Base-by-base conservation (phyloP, 2,329 filamentous ascomycete genomes). In the Hypomyces perniciosus region DNA sequence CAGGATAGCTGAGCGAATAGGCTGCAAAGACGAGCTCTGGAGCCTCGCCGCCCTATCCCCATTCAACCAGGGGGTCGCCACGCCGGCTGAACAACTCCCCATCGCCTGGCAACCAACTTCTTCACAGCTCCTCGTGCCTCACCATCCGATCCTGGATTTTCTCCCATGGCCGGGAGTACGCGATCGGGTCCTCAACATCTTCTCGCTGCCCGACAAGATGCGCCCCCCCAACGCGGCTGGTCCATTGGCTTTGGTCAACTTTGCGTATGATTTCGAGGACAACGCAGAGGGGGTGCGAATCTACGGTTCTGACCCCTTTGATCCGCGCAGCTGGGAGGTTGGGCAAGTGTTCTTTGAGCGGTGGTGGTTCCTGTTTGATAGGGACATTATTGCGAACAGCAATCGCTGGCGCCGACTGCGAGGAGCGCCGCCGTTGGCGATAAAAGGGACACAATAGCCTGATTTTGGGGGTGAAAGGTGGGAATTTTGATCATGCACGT, bases 321-420 rank as follows among this genome's bases (percentile, higher is more conserved):
- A 77, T 44, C 64, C 70, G 5, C 60, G 62, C 27, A 69, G 67
- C 30, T 84, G 79, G 79, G 80, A 84, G 61, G 70, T 83, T 9
- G 79, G 79, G 1, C 77, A 82, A 62, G 59, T 72, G n/a, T 63
- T 82, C 26, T 82, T 81, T 61, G 72, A 76, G 62, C 70, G 73
- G 38, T 83, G 80, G 80, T 84, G 78, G 78, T 83, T 80, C 64
- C 63, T 79, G 34, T 77, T 83, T 59, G 79, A 83, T 57, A 61
- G 69, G 7, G 66, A 68, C 8, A 71, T 82, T 12, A 63, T 83
- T n/a, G 71, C 74, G 41, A 71, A 70, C 47, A 79, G 77, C 58
- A 82, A 83, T 62, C 65, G 69, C 46, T 71, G 72, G 70, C 69
- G 79, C 54, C 67, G 57, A 47, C 58, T 72, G 48, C 70, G 78